Evolutionary conservation across 163 green algal genomes (phyloP).

Genomic region (Trebouxia gelatinosa): DNA sequence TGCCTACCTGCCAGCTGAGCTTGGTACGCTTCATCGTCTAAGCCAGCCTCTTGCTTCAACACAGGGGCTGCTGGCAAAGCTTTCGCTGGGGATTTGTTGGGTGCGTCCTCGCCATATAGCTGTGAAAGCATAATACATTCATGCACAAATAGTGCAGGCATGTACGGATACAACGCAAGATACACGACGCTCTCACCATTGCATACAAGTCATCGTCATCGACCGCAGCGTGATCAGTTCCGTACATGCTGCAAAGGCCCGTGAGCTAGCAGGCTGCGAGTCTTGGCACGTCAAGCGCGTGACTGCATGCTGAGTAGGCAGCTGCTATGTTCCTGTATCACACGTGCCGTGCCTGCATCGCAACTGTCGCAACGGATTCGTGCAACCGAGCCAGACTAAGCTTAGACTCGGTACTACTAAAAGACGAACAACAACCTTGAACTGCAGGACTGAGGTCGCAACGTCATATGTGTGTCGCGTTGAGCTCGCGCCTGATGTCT

Average conservation of each 20-base stretch:
- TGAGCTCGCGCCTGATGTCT: too few relatives aligned
- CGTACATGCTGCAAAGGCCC: not conserved
- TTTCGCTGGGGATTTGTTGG: too few relatives aligned
- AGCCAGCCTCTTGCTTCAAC: not conserved
- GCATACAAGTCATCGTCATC: constrained; percentile 22
- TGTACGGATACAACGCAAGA: not conserved
- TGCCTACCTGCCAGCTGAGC: not conserved
- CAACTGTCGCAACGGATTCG: not conserved
- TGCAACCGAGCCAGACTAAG: not conserved
- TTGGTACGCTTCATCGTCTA: not conserved
- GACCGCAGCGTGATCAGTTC: not conserved
- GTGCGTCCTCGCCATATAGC: constrained; percentile 22
- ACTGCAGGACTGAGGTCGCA: too few relatives aligned
- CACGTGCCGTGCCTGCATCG: not conserved
- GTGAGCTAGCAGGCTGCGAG: not conserved
- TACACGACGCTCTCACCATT: not conserved
- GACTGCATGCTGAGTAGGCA: too few relatives aligned
- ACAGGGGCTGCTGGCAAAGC: not conserved
- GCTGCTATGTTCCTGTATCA: not conserved
- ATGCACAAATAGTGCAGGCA: not conserved
- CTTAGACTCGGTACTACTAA: too few relatives aligned
- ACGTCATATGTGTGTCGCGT: too few relatives aligned
- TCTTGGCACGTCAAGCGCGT: too few relatives aligned
- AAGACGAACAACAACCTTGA: too few relatives aligned
- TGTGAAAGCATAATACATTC: not conserved